Evolutionary conservation across 2,329 filamentous ascomycete species (phyloP).

Genomic region (Aspergillus sp.): DNA sequence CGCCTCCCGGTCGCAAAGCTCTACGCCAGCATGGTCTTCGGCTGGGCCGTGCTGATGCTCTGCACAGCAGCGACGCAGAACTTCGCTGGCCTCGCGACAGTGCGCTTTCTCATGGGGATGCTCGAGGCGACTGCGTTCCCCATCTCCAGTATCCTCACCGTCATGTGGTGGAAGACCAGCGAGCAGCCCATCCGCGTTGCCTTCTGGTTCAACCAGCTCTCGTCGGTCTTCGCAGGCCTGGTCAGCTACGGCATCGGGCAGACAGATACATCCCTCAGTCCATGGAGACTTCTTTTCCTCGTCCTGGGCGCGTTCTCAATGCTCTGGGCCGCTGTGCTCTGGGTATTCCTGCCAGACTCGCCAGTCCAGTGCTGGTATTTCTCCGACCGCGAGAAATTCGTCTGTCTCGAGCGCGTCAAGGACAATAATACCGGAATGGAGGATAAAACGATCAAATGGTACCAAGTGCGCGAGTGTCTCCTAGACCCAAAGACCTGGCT

Average conservation of each 20-base stretch:
- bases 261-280: constrained; percentile 17
- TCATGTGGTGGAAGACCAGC: not conserved
- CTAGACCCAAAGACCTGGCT: constrained; percentile 7
- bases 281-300: constrained; percentile 32
- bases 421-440: constrained; percentile 18
- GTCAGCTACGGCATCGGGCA: constrained; percentile 29
- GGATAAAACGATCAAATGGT: constrained; percentile 8
- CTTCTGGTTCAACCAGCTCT: not conserved
- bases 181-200: constrained; percentile 8
- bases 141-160: not conserved
- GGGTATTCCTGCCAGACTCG: constrained; percentile 33
- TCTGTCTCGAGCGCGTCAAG: constrained; percentile 21
- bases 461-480: constrained; percentile 6
- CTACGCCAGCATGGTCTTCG: not conserved
- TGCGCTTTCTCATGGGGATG: constrained; percentile 9
- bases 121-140: not conserved
- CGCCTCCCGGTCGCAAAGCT: constrained; percentile 1
- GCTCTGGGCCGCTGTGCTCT: constrained; percentile 26
- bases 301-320: constrained; percentile 31
- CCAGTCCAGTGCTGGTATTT: constrained; percentile 35
- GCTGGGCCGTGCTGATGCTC: not conserved
- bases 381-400: constrained; percentile 36
- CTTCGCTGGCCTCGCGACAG: not conserved
- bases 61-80: constrained; percentile 5
- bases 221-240: constrained; percentile 3